phyloP scores from a whole-genome alignment of 2,329 filamentous ascomycete genomes.

The Nakataea oryzae region DNA sequence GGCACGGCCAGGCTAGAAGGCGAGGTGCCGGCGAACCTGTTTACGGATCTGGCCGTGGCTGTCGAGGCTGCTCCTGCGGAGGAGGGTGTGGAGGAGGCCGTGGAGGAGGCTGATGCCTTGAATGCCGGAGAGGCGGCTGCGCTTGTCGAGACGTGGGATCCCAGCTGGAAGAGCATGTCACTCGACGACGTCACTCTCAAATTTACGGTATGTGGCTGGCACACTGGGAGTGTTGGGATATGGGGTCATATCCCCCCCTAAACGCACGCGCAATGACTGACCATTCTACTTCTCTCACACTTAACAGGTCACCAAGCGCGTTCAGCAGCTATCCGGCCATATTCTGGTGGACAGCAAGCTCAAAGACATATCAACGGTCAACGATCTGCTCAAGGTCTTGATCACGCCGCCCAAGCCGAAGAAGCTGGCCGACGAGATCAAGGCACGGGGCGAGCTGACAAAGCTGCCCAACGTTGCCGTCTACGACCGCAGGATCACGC shows the following conservation, averaged over 20 bases:
- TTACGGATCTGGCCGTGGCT: constrained; percentile 8
- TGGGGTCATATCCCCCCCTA: neutral
- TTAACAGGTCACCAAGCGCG: constrained; percentile 66
- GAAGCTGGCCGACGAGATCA: constrained; percentile 54
- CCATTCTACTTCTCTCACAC: constrained; percentile 1
- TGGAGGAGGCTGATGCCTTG: constrained; percentile 7
- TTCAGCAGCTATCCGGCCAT: constrained; percentile 71
- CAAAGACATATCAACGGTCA: constrained; percentile 39
- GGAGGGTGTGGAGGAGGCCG: constrained; percentile 10
- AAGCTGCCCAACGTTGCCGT: constrained; percentile 62
- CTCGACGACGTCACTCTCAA: constrained; percentile 51
- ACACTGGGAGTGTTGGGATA: neutral
- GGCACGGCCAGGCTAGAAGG: constrained; percentile 27
- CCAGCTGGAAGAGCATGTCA: constrained; percentile 46
- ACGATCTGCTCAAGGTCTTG: constrained; percentile 42
- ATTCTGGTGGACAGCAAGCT: constrained; percentile 63
- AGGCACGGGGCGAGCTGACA: constrained; percentile 31
- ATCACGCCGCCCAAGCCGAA: constrained; percentile 42
- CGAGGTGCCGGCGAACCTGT: constrained; percentile 13
- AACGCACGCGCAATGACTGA: neutral
- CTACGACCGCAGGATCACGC: constrained; percentile 51
- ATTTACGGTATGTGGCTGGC: constrained; percentile 56
- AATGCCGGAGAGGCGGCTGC: constrained; percentile 28
- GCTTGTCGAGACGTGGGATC: constrained; percentile 35
- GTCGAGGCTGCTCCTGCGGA: constrained; percentile 2